Percentiles rank a stretch among this genome's conserved stretches.
Conservation (phyloP, 441 rosid species). For the Adansonia rubrostipa region DNA sequence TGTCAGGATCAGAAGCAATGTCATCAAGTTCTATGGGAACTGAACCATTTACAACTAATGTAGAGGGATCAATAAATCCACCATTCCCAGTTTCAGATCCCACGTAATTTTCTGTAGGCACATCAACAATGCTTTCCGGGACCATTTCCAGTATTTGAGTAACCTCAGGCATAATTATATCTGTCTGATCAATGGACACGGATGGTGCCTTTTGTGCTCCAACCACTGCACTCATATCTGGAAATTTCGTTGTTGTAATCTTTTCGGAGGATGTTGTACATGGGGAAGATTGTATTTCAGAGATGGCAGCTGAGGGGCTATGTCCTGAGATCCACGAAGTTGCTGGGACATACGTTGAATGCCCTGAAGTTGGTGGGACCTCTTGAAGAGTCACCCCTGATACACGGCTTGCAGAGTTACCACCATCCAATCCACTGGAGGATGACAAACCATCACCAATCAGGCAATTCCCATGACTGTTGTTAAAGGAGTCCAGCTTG, state of each 20-base stretch:
- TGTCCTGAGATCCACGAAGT: slow-evolving; percentile 40
- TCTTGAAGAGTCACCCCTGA: slow-evolving; percentile 81
- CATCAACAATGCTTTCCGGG: slow-evolving; percentile 48
- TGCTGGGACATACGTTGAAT: slow-evolving; percentile 33
- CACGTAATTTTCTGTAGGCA: slow-evolving; percentile 48
- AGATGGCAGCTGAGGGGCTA: slow-evolving; percentile 36
- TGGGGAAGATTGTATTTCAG: slow-evolving; percentile 52
- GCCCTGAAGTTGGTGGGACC: slow-evolving; percentile 62
- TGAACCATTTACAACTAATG: slow-evolving; percentile 45
- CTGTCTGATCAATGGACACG: slow-evolving; percentile 44
- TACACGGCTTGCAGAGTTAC: slow-evolving; percentile 42
- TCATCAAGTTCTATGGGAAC: slow-evolving; percentile 52
- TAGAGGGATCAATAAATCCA: slow-evolving; percentile 52
- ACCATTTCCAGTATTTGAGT: slow-evolving; percentile 46
- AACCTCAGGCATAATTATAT: slow-evolving; percentile 44
- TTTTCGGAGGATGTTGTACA: slow-evolving; percentile 43
- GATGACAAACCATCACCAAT: slow-evolving; percentile 47
- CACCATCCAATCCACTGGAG: slow-evolving; percentile 48
- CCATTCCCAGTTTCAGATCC: slow-evolving; percentile 43
- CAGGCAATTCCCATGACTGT: slow-evolving; percentile 53
- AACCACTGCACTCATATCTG: slow-evolving; percentile 37
- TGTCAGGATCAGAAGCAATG: slow-evolving; percentile 58
- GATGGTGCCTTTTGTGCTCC: slow-evolving; percentile 46
- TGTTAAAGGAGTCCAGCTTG: slow-evolving; percentile 52
- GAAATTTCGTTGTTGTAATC: slow-evolving; percentile 45